phyloP scores from a whole-genome alignment of 305 asterid genomes.

The Stenogyne calaminthoides region DNA sequence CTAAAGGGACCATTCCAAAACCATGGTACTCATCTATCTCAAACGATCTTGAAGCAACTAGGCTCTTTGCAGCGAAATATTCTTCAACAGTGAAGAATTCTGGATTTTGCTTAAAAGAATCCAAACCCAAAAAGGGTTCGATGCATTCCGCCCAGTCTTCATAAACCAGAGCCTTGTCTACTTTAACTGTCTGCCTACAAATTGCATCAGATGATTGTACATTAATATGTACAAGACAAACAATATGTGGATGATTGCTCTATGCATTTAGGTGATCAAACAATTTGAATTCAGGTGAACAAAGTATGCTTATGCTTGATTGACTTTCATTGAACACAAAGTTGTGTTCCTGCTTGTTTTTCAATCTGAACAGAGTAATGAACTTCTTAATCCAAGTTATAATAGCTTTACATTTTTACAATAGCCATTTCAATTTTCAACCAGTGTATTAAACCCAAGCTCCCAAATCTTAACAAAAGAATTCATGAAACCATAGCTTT shows the following conservation, averaged over 20 bases:
- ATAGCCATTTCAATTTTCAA: no score
- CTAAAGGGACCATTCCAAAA: conserved; percentile 94
- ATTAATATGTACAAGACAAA: conserved; percentile 3
- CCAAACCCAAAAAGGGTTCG: conserved; percentile 58
- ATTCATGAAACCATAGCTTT: not conserved
- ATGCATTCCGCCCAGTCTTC: conserved; percentile 89
- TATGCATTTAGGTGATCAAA: no score
- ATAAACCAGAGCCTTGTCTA: conserved; percentile 67
- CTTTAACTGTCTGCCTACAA: conserved; percentile 73
- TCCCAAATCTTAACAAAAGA: not conserved
- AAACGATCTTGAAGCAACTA: conserved; percentile 85
- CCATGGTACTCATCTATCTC: conserved; percentile 82
- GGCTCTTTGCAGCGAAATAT: conserved; percentile 79
- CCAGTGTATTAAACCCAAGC: no score
- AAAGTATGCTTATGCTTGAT: not conserved
- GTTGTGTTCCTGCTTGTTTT: not conserved
- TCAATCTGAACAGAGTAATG: not conserved
- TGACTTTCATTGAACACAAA: not conserved
- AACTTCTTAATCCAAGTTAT: not conserved
- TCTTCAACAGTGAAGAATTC: conserved; percentile 62
- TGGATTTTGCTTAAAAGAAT: conserved; percentile 49
- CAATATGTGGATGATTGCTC: not conserved
- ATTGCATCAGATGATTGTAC: conserved; percentile 19
- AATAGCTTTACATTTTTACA: not conserved
- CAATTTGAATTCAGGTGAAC: not conserved